Conservation (phyloP, 2,329 filamentous ascomycete species). For the Venturia nashicola region DNA sequence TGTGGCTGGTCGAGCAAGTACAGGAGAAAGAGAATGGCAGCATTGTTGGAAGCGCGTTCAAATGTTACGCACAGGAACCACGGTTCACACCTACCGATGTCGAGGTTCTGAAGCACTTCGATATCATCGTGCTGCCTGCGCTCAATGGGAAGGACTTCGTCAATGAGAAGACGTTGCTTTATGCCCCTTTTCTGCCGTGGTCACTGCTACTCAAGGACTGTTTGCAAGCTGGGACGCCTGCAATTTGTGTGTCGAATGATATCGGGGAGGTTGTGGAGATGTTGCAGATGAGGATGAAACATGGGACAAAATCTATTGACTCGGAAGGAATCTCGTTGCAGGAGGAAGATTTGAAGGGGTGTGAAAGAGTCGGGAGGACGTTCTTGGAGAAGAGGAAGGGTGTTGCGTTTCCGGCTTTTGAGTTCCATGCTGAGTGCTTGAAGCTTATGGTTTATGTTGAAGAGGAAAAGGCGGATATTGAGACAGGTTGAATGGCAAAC, state of each 20-base stretch:
- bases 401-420: not conserved
- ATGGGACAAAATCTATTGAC: not conserved
- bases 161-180: slow-evolving; percentile 6
- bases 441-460: not conserved
- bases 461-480: not conserved
- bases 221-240: not conserved
- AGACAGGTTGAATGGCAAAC: not conserved
- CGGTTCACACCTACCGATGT: slow-evolving; percentile 6
- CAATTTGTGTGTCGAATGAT: slow-evolving; percentile 3
- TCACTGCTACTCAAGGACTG: slow-evolving; percentile 6
- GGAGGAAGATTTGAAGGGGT: not conserved
- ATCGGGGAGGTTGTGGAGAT: not conserved
- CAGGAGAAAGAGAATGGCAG: not conserved
- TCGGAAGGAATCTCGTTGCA: not conserved
- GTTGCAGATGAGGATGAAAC: slow-evolving; percentile 1
- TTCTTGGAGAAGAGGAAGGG: slow-evolving; percentile 6
- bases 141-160: not conserved
- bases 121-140: not conserved
- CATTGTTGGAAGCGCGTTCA: not conserved
- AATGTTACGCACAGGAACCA: slow-evolving; percentile 9
- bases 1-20: not conserved
- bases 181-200: slow-evolving; percentile 10
- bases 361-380: not conserved
- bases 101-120: slow-evolving; percentile 2
- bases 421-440: not conserved